Conservation (phyloP, 495 filamentous ascomycete species). For the Penicillium paradoxum region DNA sequence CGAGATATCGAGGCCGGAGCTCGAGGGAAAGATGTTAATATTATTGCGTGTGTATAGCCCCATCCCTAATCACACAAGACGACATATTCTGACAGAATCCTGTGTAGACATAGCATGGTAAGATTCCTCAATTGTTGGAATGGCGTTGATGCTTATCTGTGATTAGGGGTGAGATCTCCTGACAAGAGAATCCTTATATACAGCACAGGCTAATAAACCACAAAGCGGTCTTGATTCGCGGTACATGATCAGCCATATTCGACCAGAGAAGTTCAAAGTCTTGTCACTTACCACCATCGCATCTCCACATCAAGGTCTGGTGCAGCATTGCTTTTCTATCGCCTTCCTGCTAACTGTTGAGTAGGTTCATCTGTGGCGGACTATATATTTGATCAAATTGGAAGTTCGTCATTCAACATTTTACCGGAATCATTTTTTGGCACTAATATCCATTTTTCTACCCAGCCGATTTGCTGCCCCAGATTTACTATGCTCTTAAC, state of each 20-base stretch:
- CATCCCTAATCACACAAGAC: background rate
- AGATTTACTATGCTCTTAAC: constrained; percentile 64
- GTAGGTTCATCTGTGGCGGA: constrained; percentile 80
- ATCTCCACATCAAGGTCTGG: constrained; percentile 72
- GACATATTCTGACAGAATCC: constrained; percentile 10
- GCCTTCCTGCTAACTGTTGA: background rate
- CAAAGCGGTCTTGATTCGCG: constrained; percentile 81
- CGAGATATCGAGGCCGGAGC: constrained; percentile 61
- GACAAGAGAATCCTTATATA: background rate
- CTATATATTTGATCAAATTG: constrained; percentile 70
- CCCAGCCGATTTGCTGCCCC: constrained; percentile 52
- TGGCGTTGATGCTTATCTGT: background rate
- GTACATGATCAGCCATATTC: constrained; percentile 83
- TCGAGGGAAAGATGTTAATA: constrained; percentile 72
- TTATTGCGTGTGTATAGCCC: constrained; percentile 64
- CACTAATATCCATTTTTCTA: background rate
- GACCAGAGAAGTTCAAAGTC: constrained; percentile 65
- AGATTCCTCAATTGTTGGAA: constrained; percentile 1
- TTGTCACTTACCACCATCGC: constrained; percentile 82
- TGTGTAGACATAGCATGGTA: constrained; percentile 68
- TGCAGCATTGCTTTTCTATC: background rate
- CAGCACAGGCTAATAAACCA: constrained; percentile 16
- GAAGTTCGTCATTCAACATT: constrained; percentile 19
- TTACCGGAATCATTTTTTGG: background rate
- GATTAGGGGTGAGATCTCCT: constrained; percentile 42